Evolutionary conservation across 1,284 basidiomycete genomes (phyloP).

Genomic region (Phellinidium pouzarii): DNA sequence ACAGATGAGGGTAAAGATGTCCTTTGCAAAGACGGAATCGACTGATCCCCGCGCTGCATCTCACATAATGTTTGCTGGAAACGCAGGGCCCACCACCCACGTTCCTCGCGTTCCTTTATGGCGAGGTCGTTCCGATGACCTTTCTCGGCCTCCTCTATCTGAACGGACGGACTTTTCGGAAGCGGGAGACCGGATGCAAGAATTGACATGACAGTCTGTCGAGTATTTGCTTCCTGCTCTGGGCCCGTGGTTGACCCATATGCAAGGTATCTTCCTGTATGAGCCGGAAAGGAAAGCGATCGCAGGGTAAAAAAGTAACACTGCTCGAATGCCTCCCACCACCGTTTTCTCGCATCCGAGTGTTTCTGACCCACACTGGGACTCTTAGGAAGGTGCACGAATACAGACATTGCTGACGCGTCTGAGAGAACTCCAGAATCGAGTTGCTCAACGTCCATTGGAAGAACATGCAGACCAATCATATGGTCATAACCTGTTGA

Average conservation of each 20-base stretch:
- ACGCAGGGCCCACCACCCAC: constrained; percentile 71
- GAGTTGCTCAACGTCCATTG: constrained; percentile 38
- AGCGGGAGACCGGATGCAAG: constrained; percentile 54
- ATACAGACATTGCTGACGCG: constrained; percentile 26
- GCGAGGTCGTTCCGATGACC: constrained; percentile 27
- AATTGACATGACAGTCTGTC: constrained; percentile 40
- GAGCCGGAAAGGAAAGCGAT: constrained; percentile 42
- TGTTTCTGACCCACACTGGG: constrained; percentile 4
- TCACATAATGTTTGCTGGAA: constrained; percentile 65
- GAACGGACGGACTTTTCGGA: constrained; percentile 62
- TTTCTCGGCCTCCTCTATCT: constrained; percentile 33
- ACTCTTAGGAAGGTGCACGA: constrained; percentile 13
- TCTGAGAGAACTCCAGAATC: constrained; percentile 36
- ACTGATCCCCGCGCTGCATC: constrained; percentile 30
- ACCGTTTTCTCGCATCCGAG: constrained; percentile 26
- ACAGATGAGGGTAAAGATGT: background rate
- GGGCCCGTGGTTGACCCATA: constrained; percentile 24
- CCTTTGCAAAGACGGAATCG: background rate
- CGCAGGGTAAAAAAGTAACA: constrained; percentile 47
- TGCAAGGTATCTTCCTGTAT: constrained; percentile 28
- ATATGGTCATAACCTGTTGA: constrained; percentile 27
- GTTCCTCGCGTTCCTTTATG: constrained; percentile 59
- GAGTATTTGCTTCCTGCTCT: constrained; percentile 35
- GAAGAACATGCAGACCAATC: constrained; percentile 48
- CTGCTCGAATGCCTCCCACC: constrained; percentile 45